Conservation (phyloP, 768 basidiomycete genomes). For the Podaxis sp. region DNA sequence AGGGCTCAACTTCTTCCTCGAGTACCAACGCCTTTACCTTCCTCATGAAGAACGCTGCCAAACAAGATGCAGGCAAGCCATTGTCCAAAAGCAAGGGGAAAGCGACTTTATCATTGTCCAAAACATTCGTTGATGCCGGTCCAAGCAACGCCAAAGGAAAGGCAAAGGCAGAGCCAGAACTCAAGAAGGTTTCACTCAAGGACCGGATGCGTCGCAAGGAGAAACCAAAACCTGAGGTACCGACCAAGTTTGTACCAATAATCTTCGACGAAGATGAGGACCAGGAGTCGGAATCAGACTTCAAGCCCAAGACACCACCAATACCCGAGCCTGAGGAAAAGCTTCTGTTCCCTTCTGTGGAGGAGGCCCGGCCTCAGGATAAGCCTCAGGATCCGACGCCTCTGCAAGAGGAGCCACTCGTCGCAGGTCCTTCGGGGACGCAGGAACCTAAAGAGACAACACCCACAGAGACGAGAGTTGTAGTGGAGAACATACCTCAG, state of each 20-base stretch:
- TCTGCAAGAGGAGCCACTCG: not conserved
- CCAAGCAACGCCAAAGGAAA: slow-evolving; percentile 30
- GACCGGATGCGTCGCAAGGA: slow-evolving; percentile 16
- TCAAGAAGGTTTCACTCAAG: slow-evolving; percentile 22
- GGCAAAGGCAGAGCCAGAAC: slow-evolving; percentile 35
- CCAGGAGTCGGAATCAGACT: slow-evolving; percentile 17
- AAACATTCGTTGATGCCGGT: not conserved
- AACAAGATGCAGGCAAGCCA: not conserved
- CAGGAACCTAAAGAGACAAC: not conserved
- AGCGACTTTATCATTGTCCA: not conserved
- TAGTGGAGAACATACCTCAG: not conserved
- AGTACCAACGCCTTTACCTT: slow-evolving; percentile 7
- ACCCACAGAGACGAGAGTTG: not conserved
- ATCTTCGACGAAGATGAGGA: slow-evolving; percentile 31
- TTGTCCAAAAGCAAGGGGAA: slow-evolving; percentile 22
- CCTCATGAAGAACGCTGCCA: slow-evolving; percentile 13
- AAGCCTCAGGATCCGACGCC: not conserved
- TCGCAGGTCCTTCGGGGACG: not conserved
- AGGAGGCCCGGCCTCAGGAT: not conserved
- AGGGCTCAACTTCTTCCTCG: not conserved
- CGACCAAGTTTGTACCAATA: slow-evolving; percentile 22
- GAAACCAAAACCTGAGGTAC: slow-evolving; percentile 25
- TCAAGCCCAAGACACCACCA: not conserved
- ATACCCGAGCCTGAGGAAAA: not conserved
- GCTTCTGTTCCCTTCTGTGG: not conserved